These are phyloP conservation scores for Trichocladium antarcticum DNA, from an alignment of 495 filamentous ascomycete genomes.

Conservation along the genomic window DNA sequence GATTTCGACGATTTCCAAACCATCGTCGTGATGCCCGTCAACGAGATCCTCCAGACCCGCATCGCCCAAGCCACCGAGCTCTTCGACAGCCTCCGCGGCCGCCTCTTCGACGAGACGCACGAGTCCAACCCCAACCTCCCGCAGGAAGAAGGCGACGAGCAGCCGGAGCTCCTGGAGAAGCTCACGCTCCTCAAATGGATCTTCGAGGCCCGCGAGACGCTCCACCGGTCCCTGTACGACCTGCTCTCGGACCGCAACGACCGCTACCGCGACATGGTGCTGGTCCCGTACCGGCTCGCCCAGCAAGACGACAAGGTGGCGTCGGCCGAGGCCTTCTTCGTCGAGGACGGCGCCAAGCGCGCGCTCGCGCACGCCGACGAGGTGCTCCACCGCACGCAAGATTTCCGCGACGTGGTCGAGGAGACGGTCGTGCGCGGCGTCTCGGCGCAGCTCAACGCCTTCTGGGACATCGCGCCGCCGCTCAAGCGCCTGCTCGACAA, in stretches of 20 bases:
- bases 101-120: conserved; percentile 62
- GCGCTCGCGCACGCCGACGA: conserved; percentile 53
- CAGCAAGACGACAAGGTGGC: conserved; percentile 51
- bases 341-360: conserved; percentile 60
- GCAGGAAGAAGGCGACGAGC: conserved; percentile 90
- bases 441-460: conserved; percentile 79
- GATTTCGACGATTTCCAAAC: conserved; percentile 71
- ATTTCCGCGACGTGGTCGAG: conserved; percentile 73
- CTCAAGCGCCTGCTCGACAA: conserved; percentile 65
- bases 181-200: conserved; percentile 95
- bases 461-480: conserved; percentile 93
- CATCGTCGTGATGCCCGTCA: conserved; percentile 63
- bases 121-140: conserved; percentile 64
- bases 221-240: conserved; percentile 75
- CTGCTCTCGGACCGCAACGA: conserved; percentile 73
- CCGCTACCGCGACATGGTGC: conserved; percentile 68
- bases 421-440: conserved; percentile 77
- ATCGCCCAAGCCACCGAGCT: conserved; percentile 52
- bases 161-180: conserved; percentile 87
- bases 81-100: conserved; percentile 58
- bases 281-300: conserved; percentile 70
- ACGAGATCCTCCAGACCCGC: conserved; percentile 56
- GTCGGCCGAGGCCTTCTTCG: conserved; percentile 71
- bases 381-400: conserved; percentile 56
- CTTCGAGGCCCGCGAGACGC: conserved; percentile 79